phyloP scores from a whole-genome alignment of 352 stramenopile species.

The Globisporangium emineosum region DNA sequence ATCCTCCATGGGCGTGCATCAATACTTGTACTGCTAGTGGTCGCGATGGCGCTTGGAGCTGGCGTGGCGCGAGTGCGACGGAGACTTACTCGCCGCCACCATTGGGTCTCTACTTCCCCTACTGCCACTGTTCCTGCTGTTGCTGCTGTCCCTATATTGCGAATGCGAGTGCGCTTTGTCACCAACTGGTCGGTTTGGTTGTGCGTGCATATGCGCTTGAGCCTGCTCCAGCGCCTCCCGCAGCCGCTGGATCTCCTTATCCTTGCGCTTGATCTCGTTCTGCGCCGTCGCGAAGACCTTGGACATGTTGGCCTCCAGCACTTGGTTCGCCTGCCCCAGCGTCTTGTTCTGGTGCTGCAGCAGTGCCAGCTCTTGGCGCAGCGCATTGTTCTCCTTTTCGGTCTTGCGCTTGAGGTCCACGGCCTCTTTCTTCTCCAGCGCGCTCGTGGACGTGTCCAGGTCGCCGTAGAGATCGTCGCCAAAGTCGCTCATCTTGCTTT shows the following conservation, averaged over 20 bases:
- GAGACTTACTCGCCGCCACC: background rate
- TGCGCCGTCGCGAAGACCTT: slow-evolving; percentile 71
- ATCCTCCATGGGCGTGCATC: background rate
- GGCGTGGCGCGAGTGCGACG: slow-evolving; percentile 4
- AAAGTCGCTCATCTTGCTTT: slow-evolving; percentile 19
- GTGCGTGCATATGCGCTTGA: background rate
- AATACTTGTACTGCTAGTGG: background rate
- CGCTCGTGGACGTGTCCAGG: slow-evolving; percentile 74
- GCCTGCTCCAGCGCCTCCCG: slow-evolving; percentile 37
- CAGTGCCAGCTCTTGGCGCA: slow-evolving; percentile 51
- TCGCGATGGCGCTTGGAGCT: slow-evolving; percentile 7
- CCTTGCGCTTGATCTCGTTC: slow-evolving; percentile 74
- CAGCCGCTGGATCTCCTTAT: slow-evolving; percentile 71
- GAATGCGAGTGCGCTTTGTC: background rate
- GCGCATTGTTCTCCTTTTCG: slow-evolving; percentile 48
- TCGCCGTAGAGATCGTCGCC: slow-evolving; percentile 72
- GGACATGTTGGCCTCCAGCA: slow-evolving; percentile 74
- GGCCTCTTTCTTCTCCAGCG: slow-evolving; percentile 62
- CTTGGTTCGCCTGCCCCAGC: slow-evolving; percentile 52
- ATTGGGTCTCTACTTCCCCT: background rate
- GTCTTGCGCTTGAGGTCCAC: slow-evolving; percentile 49
- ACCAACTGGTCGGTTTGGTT: background rate
- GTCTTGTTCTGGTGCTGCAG: slow-evolving; percentile 62
- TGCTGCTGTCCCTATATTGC: background rate
- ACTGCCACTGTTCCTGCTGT: background rate